Evolutionary conservation across 129 eudicot genomes (phyloP).

Genomic region (Flaveria linearis): DNA sequence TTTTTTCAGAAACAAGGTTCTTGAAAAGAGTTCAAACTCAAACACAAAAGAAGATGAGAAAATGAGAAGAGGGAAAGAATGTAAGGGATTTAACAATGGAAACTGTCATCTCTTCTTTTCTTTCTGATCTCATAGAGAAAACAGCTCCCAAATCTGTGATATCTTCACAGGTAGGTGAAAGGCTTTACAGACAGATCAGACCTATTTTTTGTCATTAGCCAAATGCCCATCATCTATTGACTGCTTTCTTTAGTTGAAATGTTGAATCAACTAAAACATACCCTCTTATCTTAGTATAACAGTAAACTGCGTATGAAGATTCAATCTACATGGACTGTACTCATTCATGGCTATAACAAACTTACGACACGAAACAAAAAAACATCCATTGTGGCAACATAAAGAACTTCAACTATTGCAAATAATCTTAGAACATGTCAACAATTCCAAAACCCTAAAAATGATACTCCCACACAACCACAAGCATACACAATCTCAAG

Average conservation of each 20-base stretch:
- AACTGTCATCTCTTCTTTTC: neutral
- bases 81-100: slow-evolving; percentile 12
- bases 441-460: neutral
- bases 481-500: neutral
- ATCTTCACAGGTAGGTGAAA: neutral
- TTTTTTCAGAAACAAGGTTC: neutral
- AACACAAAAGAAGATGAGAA: slow-evolving; percentile 11
- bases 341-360: neutral
- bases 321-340: neutral
- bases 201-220: neutral
- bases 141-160: neutral
- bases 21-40: slow-evolving; percentile 17
- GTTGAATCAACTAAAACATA: neutral
- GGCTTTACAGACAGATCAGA: neutral
- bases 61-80: neutral
- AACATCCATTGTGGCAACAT: neutral
- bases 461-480: neutral
- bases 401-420: neutral
- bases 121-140: neutral
- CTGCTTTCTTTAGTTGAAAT: neutral
- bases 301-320: neutral
- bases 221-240: neutral
- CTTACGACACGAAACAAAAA: neutral
- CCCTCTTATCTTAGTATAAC: neutral
- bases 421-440: slow-evolving; percentile 7